phyloP scores from a whole-genome alignment of 352 stramenopile genomes.

The Pythium pectinolyticum region DNA sequence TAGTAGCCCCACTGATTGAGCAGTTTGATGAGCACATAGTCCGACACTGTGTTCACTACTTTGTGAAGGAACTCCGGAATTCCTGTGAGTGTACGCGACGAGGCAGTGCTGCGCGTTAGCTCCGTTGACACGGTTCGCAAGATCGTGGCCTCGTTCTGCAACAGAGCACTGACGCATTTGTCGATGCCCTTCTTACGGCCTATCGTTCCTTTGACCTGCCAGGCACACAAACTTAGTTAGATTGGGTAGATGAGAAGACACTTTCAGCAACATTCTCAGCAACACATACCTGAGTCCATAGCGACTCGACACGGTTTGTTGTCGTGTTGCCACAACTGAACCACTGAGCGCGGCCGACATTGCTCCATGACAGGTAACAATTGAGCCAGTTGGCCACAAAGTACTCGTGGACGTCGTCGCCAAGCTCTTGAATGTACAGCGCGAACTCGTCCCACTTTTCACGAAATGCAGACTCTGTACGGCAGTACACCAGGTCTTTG shows the following conservation, averaged over 20 bases:
- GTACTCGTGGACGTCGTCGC: neutral
- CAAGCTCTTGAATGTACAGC: neutral
- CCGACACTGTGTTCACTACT: neutral
- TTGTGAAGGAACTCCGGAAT: neutral
- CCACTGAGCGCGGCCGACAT: neutral
- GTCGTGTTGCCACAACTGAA: constrained; percentile 21
- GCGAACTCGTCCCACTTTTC: neutral
- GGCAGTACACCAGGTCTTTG: neutral
- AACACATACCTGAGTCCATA: constrained; percentile 15
- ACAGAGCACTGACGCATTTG: neutral
- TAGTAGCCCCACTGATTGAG: neutral
- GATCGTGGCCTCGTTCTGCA: constrained; percentile 1
- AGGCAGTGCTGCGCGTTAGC: neutral
- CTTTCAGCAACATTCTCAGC: too few relatives aligned
- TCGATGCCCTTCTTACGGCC: neutral
- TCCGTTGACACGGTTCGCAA: neutral
- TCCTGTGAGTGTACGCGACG: neutral
- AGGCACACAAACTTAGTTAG: neutral
- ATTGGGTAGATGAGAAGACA: neutral
- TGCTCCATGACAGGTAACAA: constrained; percentile 1
- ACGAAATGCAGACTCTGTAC: neutral
- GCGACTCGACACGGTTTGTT: constrained; percentile 8
- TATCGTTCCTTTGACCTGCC: neutral
- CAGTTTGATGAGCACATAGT: neutral
- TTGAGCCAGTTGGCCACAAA: constrained; percentile 3